Conservation (phyloP, 495 filamentous ascomycete genomes). For the Astrocystis sublimbata region DNA sequence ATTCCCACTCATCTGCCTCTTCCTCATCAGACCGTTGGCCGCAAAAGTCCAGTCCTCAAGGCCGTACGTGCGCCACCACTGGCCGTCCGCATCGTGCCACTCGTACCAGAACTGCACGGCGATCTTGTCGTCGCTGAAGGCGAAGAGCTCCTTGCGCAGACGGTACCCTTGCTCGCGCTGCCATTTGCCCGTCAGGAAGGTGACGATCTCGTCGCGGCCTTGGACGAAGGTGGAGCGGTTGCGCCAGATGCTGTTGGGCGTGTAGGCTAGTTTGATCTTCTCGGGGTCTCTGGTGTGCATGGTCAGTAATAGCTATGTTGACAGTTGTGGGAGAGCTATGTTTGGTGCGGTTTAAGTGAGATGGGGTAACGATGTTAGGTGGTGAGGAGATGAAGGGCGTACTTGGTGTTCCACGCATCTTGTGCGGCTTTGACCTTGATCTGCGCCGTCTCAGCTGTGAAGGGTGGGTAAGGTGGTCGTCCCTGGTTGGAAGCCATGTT, state of each 20-base stretch:
- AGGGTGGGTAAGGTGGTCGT: slow-evolving; percentile 66
- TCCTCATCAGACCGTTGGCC: slow-evolving; percentile 76
- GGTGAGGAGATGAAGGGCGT: slow-evolving; percentile 22
- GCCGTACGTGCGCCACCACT: slow-evolving; percentile 91
- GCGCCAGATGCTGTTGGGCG: slow-evolving; percentile 76
- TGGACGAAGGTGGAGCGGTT: slow-evolving; percentile 72
- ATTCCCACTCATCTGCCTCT: slow-evolving; percentile 91
- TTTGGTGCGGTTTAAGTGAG: background rate
- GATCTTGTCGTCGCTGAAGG: slow-evolving; percentile 69
- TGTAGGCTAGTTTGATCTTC: slow-evolving; percentile 71
- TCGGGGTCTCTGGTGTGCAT: slow-evolving; percentile 54
- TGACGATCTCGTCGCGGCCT: slow-evolving; percentile 67
- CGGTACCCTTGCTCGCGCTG: slow-evolving; percentile 68
- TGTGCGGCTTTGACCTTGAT: slow-evolving; percentile 86
- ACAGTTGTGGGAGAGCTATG: background rate
- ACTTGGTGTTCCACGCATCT: slow-evolving; percentile 83
- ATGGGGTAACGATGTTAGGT: slow-evolving; percentile 14
- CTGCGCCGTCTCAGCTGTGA: slow-evolving; percentile 70
- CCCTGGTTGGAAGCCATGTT: slow-evolving; percentile 19
- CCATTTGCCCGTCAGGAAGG: slow-evolving; percentile 80
- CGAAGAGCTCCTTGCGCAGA: slow-evolving; percentile 86
- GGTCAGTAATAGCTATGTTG: background rate
- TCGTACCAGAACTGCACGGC: slow-evolving; percentile 96
- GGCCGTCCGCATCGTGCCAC: slow-evolving; percentile 69
- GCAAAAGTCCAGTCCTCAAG: slow-evolving; percentile 93